Conservation (phyloP, 164 flowering plant species). For the Magnolia kwangsiensis region DNA sequence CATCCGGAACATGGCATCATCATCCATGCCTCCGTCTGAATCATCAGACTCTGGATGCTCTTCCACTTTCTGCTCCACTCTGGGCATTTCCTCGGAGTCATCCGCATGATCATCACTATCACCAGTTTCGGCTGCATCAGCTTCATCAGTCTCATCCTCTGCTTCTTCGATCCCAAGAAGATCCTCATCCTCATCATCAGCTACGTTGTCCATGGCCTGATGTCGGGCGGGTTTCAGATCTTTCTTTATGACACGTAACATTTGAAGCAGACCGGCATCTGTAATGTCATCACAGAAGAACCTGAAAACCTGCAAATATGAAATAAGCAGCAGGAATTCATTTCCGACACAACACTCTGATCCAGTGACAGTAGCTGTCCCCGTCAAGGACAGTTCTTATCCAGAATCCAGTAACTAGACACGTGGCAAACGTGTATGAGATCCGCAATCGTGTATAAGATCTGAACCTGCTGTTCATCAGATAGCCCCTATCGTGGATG, state of each 20-base stretch:
- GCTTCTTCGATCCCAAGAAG: slow-evolving; percentile 74
- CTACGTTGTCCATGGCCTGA: slow-evolving; percentile 37
- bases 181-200: slow-evolving; percentile 53
- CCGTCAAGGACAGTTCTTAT: too few relatives aligned
- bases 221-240: slow-evolving; percentile 80
- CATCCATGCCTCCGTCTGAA: slow-evolving; percentile 92
- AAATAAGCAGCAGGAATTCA: too few relatives aligned
- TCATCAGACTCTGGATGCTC: slow-evolving; percentile 37
- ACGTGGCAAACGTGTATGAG: too few relatives aligned
- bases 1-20: slow-evolving; percentile 95
- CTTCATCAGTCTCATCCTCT: slow-evolving; percentile 66
- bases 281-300: slow-evolving; percentile 60
- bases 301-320: slow-evolving; percentile 67
- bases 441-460: too few relatives aligned
- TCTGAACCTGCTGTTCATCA: too few relatives aligned
- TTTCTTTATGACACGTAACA: slow-evolving; percentile 78
- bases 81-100: slow-evolving; percentile 54
- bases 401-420: too few relatives aligned
- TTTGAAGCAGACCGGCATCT: slow-evolving; percentile 63
- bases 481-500: too few relatives aligned
- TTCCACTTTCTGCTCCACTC: slow-evolving; percentile 24
- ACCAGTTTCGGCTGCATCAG: slow-evolving; percentile 55
- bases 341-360: too few relatives aligned
- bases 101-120: slow-evolving; percentile 60
- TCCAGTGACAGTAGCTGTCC: too few relatives aligned